Conservation (phyloP, 2,329 filamentous ascomycete genomes). For the Periconia digitata region DNA sequence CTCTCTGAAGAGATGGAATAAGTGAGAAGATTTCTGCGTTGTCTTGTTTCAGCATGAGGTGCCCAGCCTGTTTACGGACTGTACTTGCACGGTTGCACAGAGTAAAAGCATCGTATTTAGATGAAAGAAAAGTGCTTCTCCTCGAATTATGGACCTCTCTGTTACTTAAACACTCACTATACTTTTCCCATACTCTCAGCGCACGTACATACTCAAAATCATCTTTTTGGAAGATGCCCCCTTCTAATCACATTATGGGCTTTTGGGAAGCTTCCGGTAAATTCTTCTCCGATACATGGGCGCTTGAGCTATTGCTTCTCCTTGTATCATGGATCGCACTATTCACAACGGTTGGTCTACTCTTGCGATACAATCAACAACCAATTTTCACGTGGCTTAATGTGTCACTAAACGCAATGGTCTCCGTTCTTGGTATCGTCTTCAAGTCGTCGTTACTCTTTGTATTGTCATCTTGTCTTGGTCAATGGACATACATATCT, state of each 20-base stretch:
- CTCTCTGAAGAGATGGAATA: no score
- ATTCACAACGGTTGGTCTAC: background rate
- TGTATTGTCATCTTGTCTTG: background rate
- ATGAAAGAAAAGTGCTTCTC: no score
- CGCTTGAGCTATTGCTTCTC: background rate
- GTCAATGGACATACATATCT: conserved; percentile 1
- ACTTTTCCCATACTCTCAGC: no score
- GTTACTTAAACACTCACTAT: no score
- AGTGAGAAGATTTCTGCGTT: no score
- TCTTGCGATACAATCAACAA: background rate
- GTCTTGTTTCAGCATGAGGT: no score
- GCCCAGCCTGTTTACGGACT: no score
- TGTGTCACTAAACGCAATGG: background rate
- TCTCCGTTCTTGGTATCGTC: background rate
- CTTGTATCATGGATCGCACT: background rate
- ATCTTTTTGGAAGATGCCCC: background rate
- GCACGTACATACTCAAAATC: background rate
- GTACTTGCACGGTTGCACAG: no score
- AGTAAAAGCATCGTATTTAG: no score
- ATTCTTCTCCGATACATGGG: background rate
- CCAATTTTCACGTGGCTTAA: background rate
- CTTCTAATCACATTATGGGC: background rate
- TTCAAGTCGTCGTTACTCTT: background rate
- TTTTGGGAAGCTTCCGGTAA: background rate
- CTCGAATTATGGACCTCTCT: no score